Evolutionary conservation across 192 early-diverging fungal species (phyloP).

Genomic region (Coemansia sp.): DNA sequence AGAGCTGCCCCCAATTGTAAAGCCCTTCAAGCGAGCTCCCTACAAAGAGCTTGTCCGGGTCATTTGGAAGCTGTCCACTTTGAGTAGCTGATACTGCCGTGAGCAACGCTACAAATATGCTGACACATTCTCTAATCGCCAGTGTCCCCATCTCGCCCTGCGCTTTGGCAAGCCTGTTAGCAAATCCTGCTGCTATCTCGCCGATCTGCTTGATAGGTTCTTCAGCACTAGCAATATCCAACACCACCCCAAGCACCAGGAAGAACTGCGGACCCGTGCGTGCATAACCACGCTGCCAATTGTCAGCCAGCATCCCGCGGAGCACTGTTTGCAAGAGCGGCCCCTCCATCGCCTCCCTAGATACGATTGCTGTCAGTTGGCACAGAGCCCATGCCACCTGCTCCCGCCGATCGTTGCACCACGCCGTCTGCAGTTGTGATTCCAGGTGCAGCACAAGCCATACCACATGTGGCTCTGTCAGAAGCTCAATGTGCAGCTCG

Average conservation of each 20-base stretch:
- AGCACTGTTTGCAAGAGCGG: constrained; percentile 30
- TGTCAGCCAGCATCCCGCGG: constrained; percentile 13
- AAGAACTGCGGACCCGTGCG: constrained; percentile 17
- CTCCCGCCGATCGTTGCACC: constrained; percentile 18
- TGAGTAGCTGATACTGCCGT: background rate
- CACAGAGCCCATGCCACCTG: constrained; percentile 24
- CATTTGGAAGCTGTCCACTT: background rate
- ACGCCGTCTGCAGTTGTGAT: constrained; percentile 11
- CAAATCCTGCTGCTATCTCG: background rate
- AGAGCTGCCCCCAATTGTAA: constrained; percentile 19
- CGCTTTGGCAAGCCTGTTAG: background rate
- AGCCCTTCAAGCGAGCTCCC: constrained; percentile 19
- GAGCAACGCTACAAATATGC: background rate
- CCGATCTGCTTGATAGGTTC: background rate
- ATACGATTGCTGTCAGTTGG: constrained; percentile 11
- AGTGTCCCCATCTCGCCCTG: background rate
- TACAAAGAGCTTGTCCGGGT: constrained; percentile 16
- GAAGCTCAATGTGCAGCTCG: background rate
- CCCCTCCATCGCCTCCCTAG: constrained; percentile 17
- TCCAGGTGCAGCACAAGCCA: constrained; percentile 41
- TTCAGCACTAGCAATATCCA: constrained; percentile 6
- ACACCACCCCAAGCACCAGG: constrained; percentile 12
- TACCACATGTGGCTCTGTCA: constrained; percentile 19
- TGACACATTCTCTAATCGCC: background rate
- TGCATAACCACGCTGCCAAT: constrained; percentile 18